A percentile compares a stretch with the other conserved stretches of the same genome.
Evolutionary conservation across 1,139 yeast genomes (phyloP).

Genomic region (Petasospora fabianii): DNA sequence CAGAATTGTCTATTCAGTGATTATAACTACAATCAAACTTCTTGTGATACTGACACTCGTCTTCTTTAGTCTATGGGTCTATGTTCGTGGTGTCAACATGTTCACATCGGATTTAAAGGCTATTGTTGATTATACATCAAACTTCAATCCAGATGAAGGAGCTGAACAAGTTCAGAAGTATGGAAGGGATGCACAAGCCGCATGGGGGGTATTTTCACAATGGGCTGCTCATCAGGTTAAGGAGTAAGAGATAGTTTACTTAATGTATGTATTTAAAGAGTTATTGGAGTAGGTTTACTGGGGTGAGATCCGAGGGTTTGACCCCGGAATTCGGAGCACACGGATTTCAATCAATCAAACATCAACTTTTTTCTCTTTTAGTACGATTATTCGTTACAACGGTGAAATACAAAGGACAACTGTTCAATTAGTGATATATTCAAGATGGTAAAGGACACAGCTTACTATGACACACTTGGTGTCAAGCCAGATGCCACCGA

Average conservation of each 20-base stretch:
- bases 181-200: background rate
- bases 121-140: constrained; percentile 8
- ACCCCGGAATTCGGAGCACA: background rate
- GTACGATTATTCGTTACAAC: no score
- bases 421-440: no score
- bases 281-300: background rate
- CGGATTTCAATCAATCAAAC: background rate
- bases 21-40: constrained; percentile 18
- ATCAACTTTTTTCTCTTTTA: no score
- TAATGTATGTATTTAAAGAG: no score
- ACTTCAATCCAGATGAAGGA: background rate
- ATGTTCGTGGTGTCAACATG: constrained; percentile 21
- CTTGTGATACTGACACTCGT: constrained; percentile 10
- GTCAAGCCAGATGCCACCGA: constrained; percentile 70
- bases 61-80: constrained; percentile 19
- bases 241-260: no score
- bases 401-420: no score
- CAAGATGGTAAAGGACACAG: constrained; percentile 86
- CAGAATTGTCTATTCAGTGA: constrained; percentile 16
- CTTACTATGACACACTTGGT: constrained; percentile 78
- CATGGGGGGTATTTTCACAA: background rate
- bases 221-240: background rate
- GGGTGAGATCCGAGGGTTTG: background rate
- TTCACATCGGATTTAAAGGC: constrained; percentile 16
- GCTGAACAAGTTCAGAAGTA: constrained; percentile 1